phyloP scores from a whole-genome alignment of 805 yeast genomes.

The Saturnispora diversa region DNA sequence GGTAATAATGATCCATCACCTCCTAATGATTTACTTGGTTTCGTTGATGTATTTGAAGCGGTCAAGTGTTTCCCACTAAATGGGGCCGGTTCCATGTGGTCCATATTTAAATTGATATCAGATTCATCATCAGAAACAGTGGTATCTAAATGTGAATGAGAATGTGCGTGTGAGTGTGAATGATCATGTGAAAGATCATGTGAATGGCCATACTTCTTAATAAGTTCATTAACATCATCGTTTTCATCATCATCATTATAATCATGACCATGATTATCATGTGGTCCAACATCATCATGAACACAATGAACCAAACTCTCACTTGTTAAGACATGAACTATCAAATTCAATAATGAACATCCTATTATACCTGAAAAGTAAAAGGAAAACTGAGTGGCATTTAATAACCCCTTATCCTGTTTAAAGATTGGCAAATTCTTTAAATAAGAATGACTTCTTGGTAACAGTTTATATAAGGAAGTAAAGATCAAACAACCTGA shows the following conservation, averaged over 20 bases:
- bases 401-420: constrained; percentile 25
- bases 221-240: not conserved
- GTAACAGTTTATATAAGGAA: constrained; percentile 67
- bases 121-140: not conserved
- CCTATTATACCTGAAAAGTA: constrained; percentile 46
- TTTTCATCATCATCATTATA: constrained; percentile 8
- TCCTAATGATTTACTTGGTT: no score
- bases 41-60: no score
- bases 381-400: constrained; percentile 36
- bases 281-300: constrained; percentile 40
- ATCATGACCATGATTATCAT: constrained; percentile 16
- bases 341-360: constrained; percentile 52
- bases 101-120: not conserved
- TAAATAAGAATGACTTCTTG: constrained; percentile 50
- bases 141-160: constrained; percentile 11
- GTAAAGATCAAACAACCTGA: constrained; percentile 81
- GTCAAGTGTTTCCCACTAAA: no score
- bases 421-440: constrained; percentile 22
- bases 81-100: no score
- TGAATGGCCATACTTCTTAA: constrained; percentile 5
- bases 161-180: constrained; percentile 14
- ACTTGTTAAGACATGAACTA: constrained; percentile 69
- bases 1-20: no score
- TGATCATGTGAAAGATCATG: constrained; percentile 8
- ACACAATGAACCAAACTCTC: constrained; percentile 82